Evolutionary conservation across 2,329 filamentous ascomycete species (phyloP).

Genomic region (Diaporthe australafricana): DNA sequence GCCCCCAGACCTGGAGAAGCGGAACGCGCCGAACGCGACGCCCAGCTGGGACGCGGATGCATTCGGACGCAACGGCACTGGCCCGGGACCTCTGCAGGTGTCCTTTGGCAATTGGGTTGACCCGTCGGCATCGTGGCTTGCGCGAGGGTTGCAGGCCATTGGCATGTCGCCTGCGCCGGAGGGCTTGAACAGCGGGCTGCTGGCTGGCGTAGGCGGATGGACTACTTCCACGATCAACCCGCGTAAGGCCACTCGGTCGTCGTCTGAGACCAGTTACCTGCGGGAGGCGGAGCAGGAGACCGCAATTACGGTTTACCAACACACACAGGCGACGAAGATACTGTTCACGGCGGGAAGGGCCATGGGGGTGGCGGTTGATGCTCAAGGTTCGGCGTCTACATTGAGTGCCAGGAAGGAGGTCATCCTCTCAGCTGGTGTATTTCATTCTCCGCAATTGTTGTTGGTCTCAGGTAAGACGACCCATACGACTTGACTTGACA

Average conservation of each 20-base stretch:
- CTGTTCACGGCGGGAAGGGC: background rate
- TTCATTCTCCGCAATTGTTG: slow-evolving; percentile 53
- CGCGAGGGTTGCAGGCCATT: slow-evolving; percentile 8
- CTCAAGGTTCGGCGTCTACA: background rate
- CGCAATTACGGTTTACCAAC: slow-evolving; percentile 30
- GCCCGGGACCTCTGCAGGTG: slow-evolving; percentile 25
- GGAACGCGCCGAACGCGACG: slow-evolving; percentile 15
- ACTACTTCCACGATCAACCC: slow-evolving; percentile 26
- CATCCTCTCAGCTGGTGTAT: slow-evolving; percentile 35
- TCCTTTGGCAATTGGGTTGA: slow-evolving; percentile 35
- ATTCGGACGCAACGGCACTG: background rate
- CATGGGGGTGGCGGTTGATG: background rate
- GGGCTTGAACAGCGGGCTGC: slow-evolving; percentile 26
- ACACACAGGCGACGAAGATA: slow-evolving; percentile 3
- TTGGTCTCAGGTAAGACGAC: slow-evolving; percentile 42
- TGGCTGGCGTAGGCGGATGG: background rate
- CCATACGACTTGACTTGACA: too few relatives aligned
- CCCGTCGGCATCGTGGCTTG: slow-evolving; percentile 26
- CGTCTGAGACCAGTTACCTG: slow-evolving; percentile 13
- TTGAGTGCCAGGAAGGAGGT: background rate
- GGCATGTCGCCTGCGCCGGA: slow-evolving; percentile 16
- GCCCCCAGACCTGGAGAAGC: slow-evolving; percentile 1
- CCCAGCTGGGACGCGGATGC: slow-evolving; percentile 15
- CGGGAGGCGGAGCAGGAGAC: slow-evolving; percentile 41
- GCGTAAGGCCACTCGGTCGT: slow-evolving; percentile 8